A percentile compares a stretch with the other conserved stretches of the same genome.
phyloP scores from a whole-genome alignment of 1,139 yeast genomes.

The Kurtzmaniella quercitrusa region DNA sequence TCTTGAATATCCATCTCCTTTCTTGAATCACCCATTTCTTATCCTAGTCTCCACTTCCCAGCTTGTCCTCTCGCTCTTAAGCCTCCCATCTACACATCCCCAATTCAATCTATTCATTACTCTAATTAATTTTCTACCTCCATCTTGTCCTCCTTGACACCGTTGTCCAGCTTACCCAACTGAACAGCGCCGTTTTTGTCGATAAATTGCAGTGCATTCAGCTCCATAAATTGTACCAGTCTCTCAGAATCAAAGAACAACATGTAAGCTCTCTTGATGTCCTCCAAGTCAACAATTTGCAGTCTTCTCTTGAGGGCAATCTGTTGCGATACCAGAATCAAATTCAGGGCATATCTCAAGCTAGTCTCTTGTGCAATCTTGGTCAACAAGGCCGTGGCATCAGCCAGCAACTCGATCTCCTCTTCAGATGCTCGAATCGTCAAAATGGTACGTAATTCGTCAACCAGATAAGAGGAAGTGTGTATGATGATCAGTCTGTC shows the following conservation, averaged over 20 bases:
- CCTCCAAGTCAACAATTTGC: conserved; percentile 67
- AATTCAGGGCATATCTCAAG: conserved; percentile 87
- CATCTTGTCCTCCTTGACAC: conserved; percentile 2
- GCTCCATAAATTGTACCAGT: conserved; percentile 76
- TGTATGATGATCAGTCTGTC: conserved; percentile 93
- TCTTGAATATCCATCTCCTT: too few relatives aligned
- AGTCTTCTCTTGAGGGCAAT: conserved; percentile 79
- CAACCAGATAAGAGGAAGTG: conserved; percentile 69
- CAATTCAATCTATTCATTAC: conserved; percentile 9
- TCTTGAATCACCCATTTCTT: too few relatives aligned
- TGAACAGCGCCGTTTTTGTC: conserved; percentile 67
- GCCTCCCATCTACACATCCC: not conserved
- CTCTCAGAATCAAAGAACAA: conserved; percentile 85
- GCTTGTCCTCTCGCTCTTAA: too few relatives aligned
- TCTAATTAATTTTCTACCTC: conserved; percentile 2
- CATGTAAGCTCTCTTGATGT: conserved; percentile 82
- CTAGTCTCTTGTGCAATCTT: conserved; percentile 92
- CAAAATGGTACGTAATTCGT: conserved; percentile 81
- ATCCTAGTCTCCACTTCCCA: too few relatives aligned
- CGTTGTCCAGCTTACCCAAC: conserved; percentile 28
- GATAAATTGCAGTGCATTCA: conserved; percentile 62
- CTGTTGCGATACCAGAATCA: conserved; percentile 85
- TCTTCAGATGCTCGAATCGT: conserved; percentile 94
- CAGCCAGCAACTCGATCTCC: conserved; percentile 79
- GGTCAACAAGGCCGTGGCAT: conserved; percentile 84